These are phyloP conservation scores for Periconia sp. DNA, from an alignment of 2,329 filamentous ascomycete species.

Conservation along the genomic window DNA sequence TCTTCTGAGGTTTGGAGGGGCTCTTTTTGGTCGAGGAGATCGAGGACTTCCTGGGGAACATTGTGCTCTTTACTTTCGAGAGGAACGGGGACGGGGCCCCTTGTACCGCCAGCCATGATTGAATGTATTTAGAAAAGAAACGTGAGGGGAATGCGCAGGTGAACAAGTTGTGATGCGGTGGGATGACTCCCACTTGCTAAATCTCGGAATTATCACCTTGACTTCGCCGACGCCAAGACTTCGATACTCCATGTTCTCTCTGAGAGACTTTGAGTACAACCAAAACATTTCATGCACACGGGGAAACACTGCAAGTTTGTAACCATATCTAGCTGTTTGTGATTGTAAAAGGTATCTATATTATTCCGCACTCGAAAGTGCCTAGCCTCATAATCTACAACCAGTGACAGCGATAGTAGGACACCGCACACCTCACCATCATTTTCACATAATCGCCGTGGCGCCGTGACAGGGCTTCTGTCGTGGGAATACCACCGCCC, in stretches of 20 bases:
- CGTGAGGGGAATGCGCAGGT: constrained; percentile 18
- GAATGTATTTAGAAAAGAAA: constrained; percentile 10
- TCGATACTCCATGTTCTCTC: neutral
- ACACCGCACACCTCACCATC: constrained; percentile 7
- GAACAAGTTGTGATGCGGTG: neutral
- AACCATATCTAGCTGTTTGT: no score
- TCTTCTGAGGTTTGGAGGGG: constrained; percentile 56
- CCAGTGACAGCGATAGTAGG: constrained; percentile 9
- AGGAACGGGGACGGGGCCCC: constrained; percentile 52
- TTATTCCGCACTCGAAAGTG: constrained; percentile 7
- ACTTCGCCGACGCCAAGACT: constrained; percentile 12
- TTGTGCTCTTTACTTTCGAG: constrained; percentile 43
- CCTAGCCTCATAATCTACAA: constrained; percentile 24
- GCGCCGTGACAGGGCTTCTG: constrained; percentile 1
- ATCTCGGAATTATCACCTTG: constrained; percentile 1
- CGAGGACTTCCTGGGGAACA: constrained; percentile 79
- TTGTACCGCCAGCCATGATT: constrained; percentile 48
- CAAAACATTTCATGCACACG: neutral
- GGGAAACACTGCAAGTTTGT: neutral
- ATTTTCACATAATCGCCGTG: constrained; percentile 19
- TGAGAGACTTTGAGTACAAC: neutral
- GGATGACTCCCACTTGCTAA: constrained; percentile 2
- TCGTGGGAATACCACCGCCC: neutral
- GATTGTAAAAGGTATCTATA: constrained; percentile 5
- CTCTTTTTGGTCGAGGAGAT: constrained; percentile 57